Percentiles rank a stretch among this genome's conserved stretches.
Conservation (phyloP, 2,329 filamentous ascomycete species). For the Sporothrix pseudoabietina region DNA sequence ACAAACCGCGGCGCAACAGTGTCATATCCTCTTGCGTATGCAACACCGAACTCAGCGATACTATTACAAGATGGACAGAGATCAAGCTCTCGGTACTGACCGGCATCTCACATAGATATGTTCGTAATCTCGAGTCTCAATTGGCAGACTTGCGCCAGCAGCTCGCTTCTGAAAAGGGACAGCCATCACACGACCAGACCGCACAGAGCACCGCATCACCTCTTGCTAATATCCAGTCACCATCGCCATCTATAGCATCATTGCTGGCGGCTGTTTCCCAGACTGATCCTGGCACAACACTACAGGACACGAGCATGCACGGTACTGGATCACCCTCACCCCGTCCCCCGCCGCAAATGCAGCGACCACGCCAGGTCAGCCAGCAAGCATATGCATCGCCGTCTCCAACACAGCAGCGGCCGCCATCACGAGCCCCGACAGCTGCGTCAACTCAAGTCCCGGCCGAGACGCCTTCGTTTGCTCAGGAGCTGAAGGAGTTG, state of each 20-base stretch:
- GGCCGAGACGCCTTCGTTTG: constrained; percentile 36
- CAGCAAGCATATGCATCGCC: neutral
- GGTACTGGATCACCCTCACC: neutral
- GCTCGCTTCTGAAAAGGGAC: neutral
- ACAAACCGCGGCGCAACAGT: constrained; percentile 43
- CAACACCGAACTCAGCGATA: constrained; percentile 11
- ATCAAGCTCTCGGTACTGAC: neutral
- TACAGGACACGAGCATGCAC: neutral
- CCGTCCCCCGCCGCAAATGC: neutral
- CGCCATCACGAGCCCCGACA: neutral
- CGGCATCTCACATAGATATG: constrained; percentile 1
- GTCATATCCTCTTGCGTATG: constrained; percentile 47
- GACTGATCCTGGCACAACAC: neutral
- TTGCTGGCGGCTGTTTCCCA: neutral
- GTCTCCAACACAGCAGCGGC: neutral
- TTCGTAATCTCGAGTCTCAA: constrained; percentile 26
- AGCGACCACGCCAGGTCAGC: neutral
- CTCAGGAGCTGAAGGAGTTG: constrained; percentile 43
- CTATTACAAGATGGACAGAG: too few species aligned
- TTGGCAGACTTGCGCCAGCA: constrained; percentile 19
- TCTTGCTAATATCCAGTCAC: neutral
- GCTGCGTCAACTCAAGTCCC: neutral
- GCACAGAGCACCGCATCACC: neutral
- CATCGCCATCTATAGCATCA: neutral
- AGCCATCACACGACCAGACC: neutral